Conservation (phyloP, 208 protist species). For the Strigomonas culicis region DNA sequence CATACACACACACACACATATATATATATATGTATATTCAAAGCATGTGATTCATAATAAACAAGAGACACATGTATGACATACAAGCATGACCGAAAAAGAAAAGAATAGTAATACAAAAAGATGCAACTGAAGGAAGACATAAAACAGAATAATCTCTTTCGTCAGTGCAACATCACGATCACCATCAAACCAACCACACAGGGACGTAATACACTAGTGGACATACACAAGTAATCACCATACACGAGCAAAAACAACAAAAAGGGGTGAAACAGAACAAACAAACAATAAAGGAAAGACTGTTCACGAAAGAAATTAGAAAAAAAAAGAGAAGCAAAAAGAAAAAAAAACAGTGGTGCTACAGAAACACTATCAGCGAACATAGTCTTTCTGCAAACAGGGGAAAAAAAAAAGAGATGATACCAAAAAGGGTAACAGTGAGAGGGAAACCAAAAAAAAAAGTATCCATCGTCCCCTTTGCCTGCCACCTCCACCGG, state of each 20-base stretch:
- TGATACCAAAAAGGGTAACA: conserved; percentile 12
- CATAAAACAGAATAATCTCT: no score
- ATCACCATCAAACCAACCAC: neutral
- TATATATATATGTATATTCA: conserved; percentile 10
- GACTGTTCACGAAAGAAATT: conserved; percentile 9
- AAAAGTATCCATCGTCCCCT: conserved; percentile 12
- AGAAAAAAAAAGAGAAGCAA: conserved; percentile 5
- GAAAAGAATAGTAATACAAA: neutral
- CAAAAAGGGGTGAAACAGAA: neutral
- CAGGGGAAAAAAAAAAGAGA: conserved; percentile 9
- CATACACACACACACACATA: neutral
- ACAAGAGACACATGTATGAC: no score
- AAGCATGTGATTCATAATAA: no score
- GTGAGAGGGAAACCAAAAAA: conserved; percentile 8
- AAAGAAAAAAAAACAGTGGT: conserved; percentile 13
- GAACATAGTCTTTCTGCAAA: conserved; percentile 7
- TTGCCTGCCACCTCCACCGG: neutral
- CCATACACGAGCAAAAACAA: conserved; percentile 5
- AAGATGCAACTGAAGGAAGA: neutral
- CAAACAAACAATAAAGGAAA: conserved; percentile 10
- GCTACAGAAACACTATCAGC: neutral
- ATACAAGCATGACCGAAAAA: neutral
- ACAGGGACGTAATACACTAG: neutral
- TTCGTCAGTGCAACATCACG: no score
- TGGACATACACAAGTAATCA: neutral